Evolutionary conservation across 139 green algal species (phyloP).

Genomic region (Auxenochlorella protothecoides): DNA sequence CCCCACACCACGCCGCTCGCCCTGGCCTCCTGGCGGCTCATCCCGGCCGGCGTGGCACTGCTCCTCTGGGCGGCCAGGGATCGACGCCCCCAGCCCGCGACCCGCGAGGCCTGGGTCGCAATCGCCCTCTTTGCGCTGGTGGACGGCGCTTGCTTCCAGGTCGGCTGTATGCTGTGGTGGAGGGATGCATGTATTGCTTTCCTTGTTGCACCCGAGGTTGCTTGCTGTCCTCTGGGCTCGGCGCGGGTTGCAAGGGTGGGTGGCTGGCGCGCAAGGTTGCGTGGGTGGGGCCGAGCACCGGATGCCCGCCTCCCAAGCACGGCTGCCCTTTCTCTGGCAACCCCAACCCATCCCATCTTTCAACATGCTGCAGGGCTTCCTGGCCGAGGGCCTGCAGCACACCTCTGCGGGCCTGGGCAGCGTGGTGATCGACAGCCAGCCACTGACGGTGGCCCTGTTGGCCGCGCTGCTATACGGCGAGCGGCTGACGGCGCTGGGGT

Average conservation of each 20-base stretch:
- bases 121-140: constrained; percentile 79
- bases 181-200: constrained; percentile 1
- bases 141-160: constrained; percentile 90
- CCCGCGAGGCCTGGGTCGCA: constrained; percentile 62
- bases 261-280: no score
- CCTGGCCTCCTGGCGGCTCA: constrained; percentile 73
- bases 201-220: background rate
- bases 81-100: constrained; percentile 51
- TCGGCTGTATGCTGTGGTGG: background rate
- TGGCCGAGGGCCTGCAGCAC: constrained; percentile 78
- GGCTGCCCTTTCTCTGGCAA: background rate
- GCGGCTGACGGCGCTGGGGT: constrained; percentile 34
- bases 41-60: constrained; percentile 78
- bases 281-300: background rate
- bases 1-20: constrained; percentile 76
- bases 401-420: constrained; percentile 72
- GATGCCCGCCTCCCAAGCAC: background rate
- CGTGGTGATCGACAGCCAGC: constrained; percentile 97
- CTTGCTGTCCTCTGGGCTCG: background rate
- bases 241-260: no score
- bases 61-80: constrained; percentile 62
- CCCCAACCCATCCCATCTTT: background rate
- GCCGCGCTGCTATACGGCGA: constrained; percentile 89
- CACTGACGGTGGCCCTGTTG: constrained; percentile 87
- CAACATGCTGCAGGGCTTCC: constrained; percentile 56